Percentiles rank a stretch among this genome's conserved stretches.
phyloP scores from a whole-genome alignment of 2,329 filamentous ascomycete genomes.

The Daldinia eschscholtzii region DNA sequence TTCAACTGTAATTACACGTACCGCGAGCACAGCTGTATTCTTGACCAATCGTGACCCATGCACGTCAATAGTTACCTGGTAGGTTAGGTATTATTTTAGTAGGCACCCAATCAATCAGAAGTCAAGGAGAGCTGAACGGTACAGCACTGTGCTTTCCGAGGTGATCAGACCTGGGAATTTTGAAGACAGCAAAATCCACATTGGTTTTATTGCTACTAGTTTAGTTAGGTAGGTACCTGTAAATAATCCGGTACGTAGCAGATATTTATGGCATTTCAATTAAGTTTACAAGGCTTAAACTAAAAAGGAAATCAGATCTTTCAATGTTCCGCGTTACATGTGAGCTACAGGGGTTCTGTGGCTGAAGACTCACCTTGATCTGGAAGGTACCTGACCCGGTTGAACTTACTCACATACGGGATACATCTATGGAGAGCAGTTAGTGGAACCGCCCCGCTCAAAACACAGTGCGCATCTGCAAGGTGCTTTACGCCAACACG shows the following conservation, averaged over 20 bases:
- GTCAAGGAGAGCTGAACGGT: neutral
- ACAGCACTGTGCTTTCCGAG: too few relatives aligned
- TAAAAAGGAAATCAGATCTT: conserved; percentile 3
- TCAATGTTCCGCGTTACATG: neutral
- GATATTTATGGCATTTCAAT: neutral
- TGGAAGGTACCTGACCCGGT: conserved; percentile 2
- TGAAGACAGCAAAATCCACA: too few relatives aligned
- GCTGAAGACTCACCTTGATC: conserved; percentile 14
- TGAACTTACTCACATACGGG: conserved; percentile 11
- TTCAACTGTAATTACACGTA: neutral
- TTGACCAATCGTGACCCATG: neutral
- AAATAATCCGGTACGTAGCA: too few relatives aligned
- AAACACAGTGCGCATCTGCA: conserved; percentile 27
- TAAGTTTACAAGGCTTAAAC: neutral
- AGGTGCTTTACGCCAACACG: conserved; percentile 29
- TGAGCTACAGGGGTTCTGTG: conserved; percentile 15
- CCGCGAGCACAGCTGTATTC: neutral
- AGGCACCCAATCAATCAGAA: conserved; percentile 6
- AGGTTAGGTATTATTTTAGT: too few relatives aligned
- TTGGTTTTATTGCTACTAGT: too few relatives aligned
- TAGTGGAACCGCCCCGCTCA: conserved; percentile 2
- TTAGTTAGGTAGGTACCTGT: too few relatives aligned
- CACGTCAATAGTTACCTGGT: neutral
- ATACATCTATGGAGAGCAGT: neutral
- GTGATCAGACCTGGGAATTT: neutral